phyloP scores from a whole-genome alignment of 1,139 yeast species.

The Suhomyces taliae region DNA sequence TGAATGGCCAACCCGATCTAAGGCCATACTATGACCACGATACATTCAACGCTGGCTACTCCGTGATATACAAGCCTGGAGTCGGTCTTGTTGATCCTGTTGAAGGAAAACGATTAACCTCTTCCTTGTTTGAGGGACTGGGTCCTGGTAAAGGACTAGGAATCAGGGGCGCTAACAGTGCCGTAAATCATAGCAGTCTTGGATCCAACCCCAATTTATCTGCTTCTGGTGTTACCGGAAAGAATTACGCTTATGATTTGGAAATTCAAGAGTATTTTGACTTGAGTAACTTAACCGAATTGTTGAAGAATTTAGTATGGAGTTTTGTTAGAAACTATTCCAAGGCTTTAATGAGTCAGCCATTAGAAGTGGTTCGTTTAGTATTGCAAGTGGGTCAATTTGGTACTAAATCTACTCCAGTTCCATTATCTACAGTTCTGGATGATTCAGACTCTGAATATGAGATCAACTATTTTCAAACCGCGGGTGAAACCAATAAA shows the following conservation, averaged over 20 bases:
- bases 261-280: slow-evolving; percentile 71
- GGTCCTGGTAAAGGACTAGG: slow-evolving; percentile 26
- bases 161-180: slow-evolving; percentile 18
- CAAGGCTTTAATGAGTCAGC: slow-evolving; percentile 73
- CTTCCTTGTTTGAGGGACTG: slow-evolving; percentile 13
- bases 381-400: slow-evolving; percentile 78
- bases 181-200: slow-evolving; percentile 33
- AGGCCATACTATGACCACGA: slow-evolving; percentile 78
- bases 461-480: slow-evolving; percentile 58
- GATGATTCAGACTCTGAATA: slow-evolving; percentile 15
- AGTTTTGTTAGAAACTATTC: slow-evolving; percentile 69
- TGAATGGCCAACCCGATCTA: slow-evolving; percentile 20
- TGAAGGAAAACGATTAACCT: slow-evolving; percentile 36
- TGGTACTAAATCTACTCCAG: slow-evolving; percentile 6
- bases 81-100: slow-evolving; percentile 53
- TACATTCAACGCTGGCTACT: slow-evolving; percentile 65
- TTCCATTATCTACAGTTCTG: slow-evolving; percentile 1
- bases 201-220: slow-evolving; percentile 9
- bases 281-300: slow-evolving; percentile 52
- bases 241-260: slow-evolving; percentile 59
- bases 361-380: slow-evolving; percentile 81
- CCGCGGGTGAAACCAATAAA: slow-evolving; percentile 20
- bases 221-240: slow-evolving; percentile 18
- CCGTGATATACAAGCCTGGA: slow-evolving; percentile 61
- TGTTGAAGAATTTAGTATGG: slow-evolving; percentile 52